These are phyloP conservation scores for Bassia scoparia DNA, from an alignment of 148 eudicot species.

Conservation along the genomic window DNA sequence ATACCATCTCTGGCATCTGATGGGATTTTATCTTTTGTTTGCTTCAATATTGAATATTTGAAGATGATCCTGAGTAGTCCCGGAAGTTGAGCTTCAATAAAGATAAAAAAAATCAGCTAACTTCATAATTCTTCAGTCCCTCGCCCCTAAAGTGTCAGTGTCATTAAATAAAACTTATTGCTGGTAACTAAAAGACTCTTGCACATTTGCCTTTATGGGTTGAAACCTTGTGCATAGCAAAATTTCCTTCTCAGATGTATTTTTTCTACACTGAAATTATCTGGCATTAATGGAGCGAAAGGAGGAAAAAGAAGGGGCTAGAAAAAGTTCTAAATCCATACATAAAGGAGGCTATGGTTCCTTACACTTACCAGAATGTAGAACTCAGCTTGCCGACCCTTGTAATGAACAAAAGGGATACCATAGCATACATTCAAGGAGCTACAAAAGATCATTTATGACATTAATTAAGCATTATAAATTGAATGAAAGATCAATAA, in stretches of 20 bases:
- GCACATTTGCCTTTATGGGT: neutral
- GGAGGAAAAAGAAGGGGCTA: neutral
- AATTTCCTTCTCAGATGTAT: neutral
- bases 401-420: constrained; percentile 76
- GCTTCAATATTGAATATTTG: constrained; percentile 88
- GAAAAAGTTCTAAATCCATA: too few species aligned
- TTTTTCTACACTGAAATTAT: too few species aligned
- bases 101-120: constrained; percentile 17
- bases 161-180: neutral
- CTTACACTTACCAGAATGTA: constrained; percentile 77
- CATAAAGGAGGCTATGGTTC: too few species aligned
- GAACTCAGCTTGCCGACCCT: constrained; percentile 89
- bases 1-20: constrained; percentile 95
- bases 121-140: neutral
- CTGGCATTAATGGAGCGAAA: neutral
- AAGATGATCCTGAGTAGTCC: constrained; percentile 90
- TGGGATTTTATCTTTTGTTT: constrained; percentile 77
- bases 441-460: constrained; percentile 34
- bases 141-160: neutral
- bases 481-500: neutral
- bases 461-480: constrained; percentile 4
- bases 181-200: neutral
- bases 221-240: neutral
- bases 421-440: constrained; percentile 87
- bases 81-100: constrained; percentile 87